These are phyloP conservation scores for Solanum ahanhuiri DNA, from an alignment of 257 asterid species.

Conservation along the genomic window DNA sequence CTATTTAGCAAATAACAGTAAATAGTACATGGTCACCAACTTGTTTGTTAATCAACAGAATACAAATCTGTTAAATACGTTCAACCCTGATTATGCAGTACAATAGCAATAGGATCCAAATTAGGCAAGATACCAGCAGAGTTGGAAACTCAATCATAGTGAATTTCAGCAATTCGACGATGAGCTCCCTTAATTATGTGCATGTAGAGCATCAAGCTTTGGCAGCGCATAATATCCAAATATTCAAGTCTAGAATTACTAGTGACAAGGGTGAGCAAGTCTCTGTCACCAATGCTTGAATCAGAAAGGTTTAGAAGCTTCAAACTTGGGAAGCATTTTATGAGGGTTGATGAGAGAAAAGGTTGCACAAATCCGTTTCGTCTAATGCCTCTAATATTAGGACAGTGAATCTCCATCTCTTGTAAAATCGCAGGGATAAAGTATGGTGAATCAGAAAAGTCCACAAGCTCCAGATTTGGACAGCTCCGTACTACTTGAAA, in stretches of 20 bases:
- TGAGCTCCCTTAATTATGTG: constrained; percentile 26
- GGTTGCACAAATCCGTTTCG: constrained; percentile 16
- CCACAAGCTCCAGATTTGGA: constrained; percentile 33
- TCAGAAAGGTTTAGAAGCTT: constrained; percentile 28
- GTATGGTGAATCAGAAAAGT: constrained; percentile 42
- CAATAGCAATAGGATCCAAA: not conserved
- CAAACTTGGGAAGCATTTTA: constrained; percentile 20
- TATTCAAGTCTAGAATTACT: constrained; percentile 18
- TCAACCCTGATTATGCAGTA: not conserved
- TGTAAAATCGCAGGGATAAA: constrained; percentile 12
- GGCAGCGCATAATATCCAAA: constrained; percentile 34
- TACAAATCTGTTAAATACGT: not conserved
- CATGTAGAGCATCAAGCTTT: constrained; percentile 27
- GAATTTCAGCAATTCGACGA: constrained; percentile 12
- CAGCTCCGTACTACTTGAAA: constrained; percentile 25
- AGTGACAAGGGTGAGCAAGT: constrained; percentile 20
- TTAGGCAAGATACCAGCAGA: not conserved
- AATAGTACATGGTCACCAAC: not conserved
- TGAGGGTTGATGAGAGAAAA: constrained; percentile 1
- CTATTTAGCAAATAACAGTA: not conserved
- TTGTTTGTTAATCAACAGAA: not conserved
- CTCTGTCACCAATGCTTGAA: constrained; percentile 25
- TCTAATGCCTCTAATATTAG: constrained; percentile 35
- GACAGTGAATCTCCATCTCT: constrained; percentile 22
- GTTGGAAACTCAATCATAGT: constrained; percentile 23